Conservation (phyloP, 2,329 filamentous ascomycete genomes). For the Cladosporium oxysporum region DNA sequence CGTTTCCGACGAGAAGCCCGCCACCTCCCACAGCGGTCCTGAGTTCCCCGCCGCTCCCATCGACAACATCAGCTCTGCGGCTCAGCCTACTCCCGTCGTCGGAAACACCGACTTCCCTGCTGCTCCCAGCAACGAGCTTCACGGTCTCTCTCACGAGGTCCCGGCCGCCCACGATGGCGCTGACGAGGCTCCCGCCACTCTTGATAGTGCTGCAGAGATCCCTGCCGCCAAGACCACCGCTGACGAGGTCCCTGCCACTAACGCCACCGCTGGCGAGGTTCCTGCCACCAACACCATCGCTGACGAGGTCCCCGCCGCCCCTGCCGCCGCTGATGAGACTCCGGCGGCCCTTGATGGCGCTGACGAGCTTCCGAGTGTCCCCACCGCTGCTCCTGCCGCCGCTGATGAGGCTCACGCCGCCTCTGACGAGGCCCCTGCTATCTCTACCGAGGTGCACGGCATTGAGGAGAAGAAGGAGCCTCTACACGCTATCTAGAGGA, state of each 20-base stretch:
- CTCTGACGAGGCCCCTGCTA: neutral
- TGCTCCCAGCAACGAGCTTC: conserved; percentile 16
- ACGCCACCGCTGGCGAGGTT: neutral
- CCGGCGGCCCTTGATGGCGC: neutral
- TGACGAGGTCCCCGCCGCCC: neutral
- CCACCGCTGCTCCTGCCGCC: neutral
- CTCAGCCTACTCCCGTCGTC: neutral
- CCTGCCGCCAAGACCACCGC: neutral
- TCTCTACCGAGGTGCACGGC: conserved; percentile 3
- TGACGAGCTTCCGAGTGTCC: neutral
- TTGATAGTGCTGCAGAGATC: neutral
- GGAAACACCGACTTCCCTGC: conserved; percentile 19
- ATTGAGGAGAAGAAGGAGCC: conserved; percentile 18
- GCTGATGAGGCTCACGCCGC: neutral
- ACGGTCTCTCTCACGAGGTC: conserved; percentile 2
- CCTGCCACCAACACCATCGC: neutral
- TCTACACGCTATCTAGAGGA: conserved; percentile 2
- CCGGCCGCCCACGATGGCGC: neutral
- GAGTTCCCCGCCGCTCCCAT: conserved; percentile 4
- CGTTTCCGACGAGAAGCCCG: conserved; percentile 13
- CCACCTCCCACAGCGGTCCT: conserved; percentile 17
- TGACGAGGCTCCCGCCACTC: neutral
- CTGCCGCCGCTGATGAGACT: neutral
- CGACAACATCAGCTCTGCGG: conserved; percentile 5
- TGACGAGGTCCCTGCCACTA: too few species aligned